Evolutionary conservation across 2,329 filamentous ascomycete genomes (phyloP), one percentile per base, ranked within the genome.

Genomic region (Ramularia collo-cygni): DNA sequence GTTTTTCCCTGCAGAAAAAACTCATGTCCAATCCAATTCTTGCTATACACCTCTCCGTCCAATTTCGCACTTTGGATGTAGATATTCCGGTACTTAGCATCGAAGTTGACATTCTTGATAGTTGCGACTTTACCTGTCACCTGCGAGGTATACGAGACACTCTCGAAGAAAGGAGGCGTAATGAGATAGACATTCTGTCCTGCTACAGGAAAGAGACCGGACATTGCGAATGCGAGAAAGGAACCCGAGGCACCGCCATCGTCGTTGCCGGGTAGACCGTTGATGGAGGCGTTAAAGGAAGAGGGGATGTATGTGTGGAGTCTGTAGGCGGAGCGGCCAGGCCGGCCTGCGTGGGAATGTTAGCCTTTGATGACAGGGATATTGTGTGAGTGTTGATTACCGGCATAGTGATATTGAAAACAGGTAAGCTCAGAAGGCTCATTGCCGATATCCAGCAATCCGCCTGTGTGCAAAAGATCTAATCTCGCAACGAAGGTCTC

Each of bases 401-500:
- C 31, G 1, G 64, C 64, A 42, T 66, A 68, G 41, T 68, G 66
- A 17, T 66, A 64, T 48, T 65, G 58, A 33, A 63, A 67, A 1
- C 67, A 63, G 2, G 64, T 66, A 7, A 68, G 49, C 41, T 67
- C 67, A 8, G 63, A 61, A 1, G 65, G 65, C 42, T 68, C 65
- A 17, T 68, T 67, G 8, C 64, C 64, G 15, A 68, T 68, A 37
- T 67, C 63, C 1, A 64, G 60, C 3, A 69, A 50, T 1, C 62
- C 62, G 9, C 53, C 59, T 4, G 63, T 61, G 38, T 67, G 64
- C 17, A 68, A 60, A 44, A 59, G 68, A 33, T 67, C 62, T 2
- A 68, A 49, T 2, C 65, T 54, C 7, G 44, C 40, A 4, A 68
- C 43, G 28, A 68, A 69, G 0, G 53, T 49, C 3, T 60, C 55